A percentile compares a stretch with the other conserved stretches of the same genome.
phyloP scores from a whole-genome alignment of 306 rosid genomes.

The Castanopsis chinensis region DNA sequence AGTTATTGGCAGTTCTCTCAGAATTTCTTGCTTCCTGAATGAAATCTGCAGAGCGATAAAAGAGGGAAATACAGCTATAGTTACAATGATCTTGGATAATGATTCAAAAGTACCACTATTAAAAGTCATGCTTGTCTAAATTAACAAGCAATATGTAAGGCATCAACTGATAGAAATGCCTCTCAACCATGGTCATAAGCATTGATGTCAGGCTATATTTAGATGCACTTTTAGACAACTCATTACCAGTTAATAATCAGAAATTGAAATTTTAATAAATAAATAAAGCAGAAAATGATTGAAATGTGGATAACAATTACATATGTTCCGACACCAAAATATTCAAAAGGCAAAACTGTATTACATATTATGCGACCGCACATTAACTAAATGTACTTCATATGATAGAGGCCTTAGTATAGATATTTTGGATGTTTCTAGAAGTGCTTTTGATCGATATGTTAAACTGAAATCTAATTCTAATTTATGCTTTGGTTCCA shows the following conservation, averaged over 20 bases:
- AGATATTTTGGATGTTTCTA: background rate
- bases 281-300: background rate
- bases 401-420: background rate
- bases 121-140: background rate
- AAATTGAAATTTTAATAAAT: background rate
- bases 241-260: background rate
- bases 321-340: background rate
- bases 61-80: conserved; percentile 14
- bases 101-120: conserved; percentile 9
- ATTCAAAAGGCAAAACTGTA: background rate
- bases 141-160: background rate
- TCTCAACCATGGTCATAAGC: background rate
- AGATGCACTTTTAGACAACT: background rate
- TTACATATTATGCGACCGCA: background rate
- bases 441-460: background rate
- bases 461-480: background rate
- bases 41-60: conserved; percentile 56
- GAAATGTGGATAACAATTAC: background rate
- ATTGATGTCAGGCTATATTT: background rate
- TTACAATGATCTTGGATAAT: conserved; percentile 13
- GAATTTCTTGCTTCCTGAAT: conserved; percentile 84
- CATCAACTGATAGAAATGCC: background rate
- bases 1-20: conserved; percentile 69
- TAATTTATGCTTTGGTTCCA: background rate
- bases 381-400: background rate